phyloP scores from a whole-genome alignment of 2,329 filamentous ascomycete species.

The Sclerotinia nivalis region DNA sequence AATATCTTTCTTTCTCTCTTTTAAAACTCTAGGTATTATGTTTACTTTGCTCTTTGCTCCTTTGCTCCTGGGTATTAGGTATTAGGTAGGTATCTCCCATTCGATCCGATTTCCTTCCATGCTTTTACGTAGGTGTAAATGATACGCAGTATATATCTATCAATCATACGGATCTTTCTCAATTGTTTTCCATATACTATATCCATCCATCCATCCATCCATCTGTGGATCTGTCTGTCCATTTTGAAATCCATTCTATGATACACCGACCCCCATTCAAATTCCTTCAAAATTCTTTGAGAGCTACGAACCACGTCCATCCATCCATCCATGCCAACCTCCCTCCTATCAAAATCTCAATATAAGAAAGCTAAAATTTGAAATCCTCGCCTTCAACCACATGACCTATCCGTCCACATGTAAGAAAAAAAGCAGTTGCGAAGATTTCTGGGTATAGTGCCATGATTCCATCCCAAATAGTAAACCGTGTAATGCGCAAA shows the following conservation, averaged over 20 bases:
- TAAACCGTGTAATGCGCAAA: conserved; percentile 10
- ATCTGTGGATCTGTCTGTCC: too few relatives aligned
- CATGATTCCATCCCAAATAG: conserved; percentile 18
- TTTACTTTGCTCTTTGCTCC: too few relatives aligned
- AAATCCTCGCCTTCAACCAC: neutral
- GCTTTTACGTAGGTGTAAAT: too few relatives aligned
- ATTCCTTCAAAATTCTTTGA: neutral
- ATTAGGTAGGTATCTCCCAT: too few relatives aligned
- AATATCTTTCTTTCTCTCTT: too few relatives aligned
- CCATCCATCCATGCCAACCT: neutral
- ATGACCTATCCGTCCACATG: neutral
- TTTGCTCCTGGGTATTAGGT: too few relatives aligned
- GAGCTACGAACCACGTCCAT: neutral
- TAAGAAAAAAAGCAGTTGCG: neutral
- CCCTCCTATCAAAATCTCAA: neutral
- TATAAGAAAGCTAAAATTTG: neutral
- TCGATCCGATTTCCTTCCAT: too few relatives aligned
- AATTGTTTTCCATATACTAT: neutral
- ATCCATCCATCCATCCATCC: neutral
- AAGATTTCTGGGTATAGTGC: conserved; percentile 24
- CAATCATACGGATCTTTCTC: neutral
- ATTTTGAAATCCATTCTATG: neutral
- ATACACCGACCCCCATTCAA: neutral
- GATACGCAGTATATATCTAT: neutral
- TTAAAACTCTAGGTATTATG: too few relatives aligned